Conservation (phyloP, 176 grass and related monocot genomes). For the Bothriochloa decipiens region DNA sequence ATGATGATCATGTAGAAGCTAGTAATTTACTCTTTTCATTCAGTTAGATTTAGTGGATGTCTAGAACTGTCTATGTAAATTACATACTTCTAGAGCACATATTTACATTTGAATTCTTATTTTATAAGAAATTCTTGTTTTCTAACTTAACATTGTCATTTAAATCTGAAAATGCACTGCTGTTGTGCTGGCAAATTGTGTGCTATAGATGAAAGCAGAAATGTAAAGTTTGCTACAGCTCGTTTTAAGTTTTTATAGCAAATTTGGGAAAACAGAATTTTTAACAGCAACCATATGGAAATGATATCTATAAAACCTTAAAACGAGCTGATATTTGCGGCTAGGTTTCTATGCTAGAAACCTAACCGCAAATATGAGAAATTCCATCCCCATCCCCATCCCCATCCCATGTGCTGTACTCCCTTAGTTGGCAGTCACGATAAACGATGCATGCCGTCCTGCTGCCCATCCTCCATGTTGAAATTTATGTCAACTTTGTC, state of each 20-base stretch:
- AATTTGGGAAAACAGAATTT: not conserved
- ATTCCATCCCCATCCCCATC: not conserved
- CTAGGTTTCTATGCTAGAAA: too few relatives aligned
- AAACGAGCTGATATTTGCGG: too few relatives aligned
- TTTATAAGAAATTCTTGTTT: slow-evolving; percentile 26
- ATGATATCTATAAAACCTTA: not conserved
- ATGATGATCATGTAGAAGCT: slow-evolving; percentile 7
- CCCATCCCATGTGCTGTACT: not conserved
- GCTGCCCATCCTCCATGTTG: not conserved
- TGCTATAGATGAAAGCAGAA: not conserved
- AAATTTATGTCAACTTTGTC: not conserved
- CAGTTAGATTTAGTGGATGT: slow-evolving; percentile 6
- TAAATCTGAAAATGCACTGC: slow-evolving; percentile 2
- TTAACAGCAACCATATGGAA: not conserved
- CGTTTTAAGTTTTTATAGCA: not conserved
- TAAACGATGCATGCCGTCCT: not conserved
- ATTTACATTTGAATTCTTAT: slow-evolving; percentile 12
- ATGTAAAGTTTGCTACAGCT: not conserved
- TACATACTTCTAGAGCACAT: not conserved
- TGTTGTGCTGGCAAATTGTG: not conserved
- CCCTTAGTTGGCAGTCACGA: not conserved
- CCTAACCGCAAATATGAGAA: too few relatives aligned
- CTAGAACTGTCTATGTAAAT: not conserved
- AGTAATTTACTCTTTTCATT: slow-evolving; percentile 15
- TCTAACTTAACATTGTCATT: not conserved